Conservation (phyloP, 768 basidiomycete genomes). For the Punctularia strigosozonata region DNA sequence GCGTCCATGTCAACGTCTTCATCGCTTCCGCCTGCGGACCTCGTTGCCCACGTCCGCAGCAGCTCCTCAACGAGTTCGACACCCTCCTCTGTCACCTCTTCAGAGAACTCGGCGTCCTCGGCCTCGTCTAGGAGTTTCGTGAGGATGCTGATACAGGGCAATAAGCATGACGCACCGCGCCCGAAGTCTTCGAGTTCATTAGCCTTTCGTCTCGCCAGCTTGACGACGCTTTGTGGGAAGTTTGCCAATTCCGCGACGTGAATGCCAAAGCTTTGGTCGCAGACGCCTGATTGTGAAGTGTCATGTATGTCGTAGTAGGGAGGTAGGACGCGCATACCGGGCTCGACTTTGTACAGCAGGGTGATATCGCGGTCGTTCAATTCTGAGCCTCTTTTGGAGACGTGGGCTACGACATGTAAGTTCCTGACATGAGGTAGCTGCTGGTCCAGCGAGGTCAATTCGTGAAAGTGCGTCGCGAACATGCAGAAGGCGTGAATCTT, state of each 20-base stretch:
- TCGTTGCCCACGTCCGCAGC: constrained; percentile 52
- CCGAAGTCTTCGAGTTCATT: constrained; percentile 82
- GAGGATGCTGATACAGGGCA: constrained; percentile 9
- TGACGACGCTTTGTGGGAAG: constrained; percentile 90
- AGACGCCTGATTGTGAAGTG: constrained; percentile 67
- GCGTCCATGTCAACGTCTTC: constrained; percentile 41
- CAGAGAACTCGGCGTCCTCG: constrained; percentile 32
- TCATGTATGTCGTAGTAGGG: neutral
- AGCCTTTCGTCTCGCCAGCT: constrained; percentile 88
- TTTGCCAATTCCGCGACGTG: constrained; percentile 97
- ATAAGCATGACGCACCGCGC: constrained; percentile 1
- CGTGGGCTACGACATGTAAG: constrained; percentile 91
- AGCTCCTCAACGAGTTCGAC: constrained; percentile 72
- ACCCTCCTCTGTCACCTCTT: constrained; percentile 65
- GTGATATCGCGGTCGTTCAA: constrained; percentile 66
- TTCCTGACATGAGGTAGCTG: constrained; percentile 84
- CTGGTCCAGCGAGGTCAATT: constrained; percentile 86
- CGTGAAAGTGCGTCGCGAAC: constrained; percentile 98
- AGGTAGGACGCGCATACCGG: constrained; percentile 39
- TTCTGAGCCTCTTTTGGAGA: constrained; percentile 36
- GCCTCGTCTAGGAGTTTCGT: constrained; percentile 19
- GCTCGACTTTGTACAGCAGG: constrained; percentile 60
- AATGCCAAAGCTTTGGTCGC: constrained; percentile 97
- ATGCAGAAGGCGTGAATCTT: constrained; percentile 89
- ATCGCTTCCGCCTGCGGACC: constrained; percentile 16